These are phyloP conservation scores for Lyophyllum decastes DNA, from an alignment of 768 basidiomycete genomes.

Conservation along the genomic window DNA sequence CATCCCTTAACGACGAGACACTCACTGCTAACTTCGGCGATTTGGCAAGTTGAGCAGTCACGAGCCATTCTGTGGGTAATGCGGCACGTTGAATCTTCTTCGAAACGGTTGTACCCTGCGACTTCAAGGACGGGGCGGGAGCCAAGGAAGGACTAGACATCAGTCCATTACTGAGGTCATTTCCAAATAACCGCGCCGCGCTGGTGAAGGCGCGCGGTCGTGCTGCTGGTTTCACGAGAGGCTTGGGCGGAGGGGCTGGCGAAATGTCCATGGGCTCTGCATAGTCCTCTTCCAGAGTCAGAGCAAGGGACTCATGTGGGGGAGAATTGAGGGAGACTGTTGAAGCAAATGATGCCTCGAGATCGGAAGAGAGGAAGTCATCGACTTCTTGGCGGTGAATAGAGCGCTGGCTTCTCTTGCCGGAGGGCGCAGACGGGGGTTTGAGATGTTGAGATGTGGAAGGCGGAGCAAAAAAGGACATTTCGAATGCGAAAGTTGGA, in stretches of 20 bases:
- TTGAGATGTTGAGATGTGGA: slow-evolving; percentile 39
- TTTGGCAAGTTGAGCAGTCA: slow-evolving; percentile 25
- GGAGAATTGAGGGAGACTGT: slow-evolving; percentile 81
- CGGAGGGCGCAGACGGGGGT: slow-evolving; percentile 46
- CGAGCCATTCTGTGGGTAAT: slow-evolving; percentile 64
- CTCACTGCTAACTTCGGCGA: slow-evolving; percentile 28
- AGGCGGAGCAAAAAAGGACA: slow-evolving; percentile 57
- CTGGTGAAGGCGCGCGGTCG: slow-evolving; percentile 71
- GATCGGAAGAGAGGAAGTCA: slow-evolving; percentile 71
- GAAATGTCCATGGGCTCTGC: slow-evolving; percentile 83
- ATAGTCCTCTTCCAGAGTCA: slow-evolving; percentile 49
- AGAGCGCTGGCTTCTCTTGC: slow-evolving; percentile 49
- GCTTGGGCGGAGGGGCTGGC: slow-evolving; percentile 50
- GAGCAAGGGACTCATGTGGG: slow-evolving; percentile 44
- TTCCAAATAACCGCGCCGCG: slow-evolving; percentile 69
- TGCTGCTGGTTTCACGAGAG: slow-evolving; percentile 26
- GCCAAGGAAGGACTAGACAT: slow-evolving; percentile 33
- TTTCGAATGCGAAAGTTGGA: slow-evolving; percentile 34
- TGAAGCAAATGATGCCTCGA: slow-evolving; percentile 82
- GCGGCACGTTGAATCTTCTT: slow-evolving; percentile 65
- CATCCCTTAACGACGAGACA: background rate
- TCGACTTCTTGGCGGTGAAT: slow-evolving; percentile 55
- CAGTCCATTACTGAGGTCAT: slow-evolving; percentile 65
- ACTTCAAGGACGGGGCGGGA: slow-evolving; percentile 31
- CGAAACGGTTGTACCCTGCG: slow-evolving; percentile 38